A percentile compares a stretch with the other conserved stretches of the same genome.
Conservation (phyloP, 495 filamentous ascomycete genomes). For the Ascodesmis nigricans region DNA sequence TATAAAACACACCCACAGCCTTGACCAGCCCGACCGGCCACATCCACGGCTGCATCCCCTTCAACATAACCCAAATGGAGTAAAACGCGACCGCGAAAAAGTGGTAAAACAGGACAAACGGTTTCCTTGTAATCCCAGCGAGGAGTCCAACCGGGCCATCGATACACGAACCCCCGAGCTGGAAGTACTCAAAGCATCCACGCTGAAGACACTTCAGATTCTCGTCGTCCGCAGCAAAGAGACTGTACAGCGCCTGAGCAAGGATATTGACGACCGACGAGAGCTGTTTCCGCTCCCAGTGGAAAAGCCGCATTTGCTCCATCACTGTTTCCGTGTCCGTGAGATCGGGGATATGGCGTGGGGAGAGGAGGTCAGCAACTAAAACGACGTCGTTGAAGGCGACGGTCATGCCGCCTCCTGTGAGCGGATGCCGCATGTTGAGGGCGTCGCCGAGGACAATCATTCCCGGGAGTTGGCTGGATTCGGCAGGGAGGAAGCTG, state of each 20-base stretch:
- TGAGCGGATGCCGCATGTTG: constrained; percentile 93
- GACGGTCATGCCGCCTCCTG: constrained; percentile 90
- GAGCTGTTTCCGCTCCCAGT: constrained; percentile 63
- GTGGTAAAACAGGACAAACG: constrained; percentile 63
- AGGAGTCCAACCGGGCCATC: constrained; percentile 63
- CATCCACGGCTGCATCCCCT: constrained; percentile 31
- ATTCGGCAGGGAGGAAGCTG: constrained; percentile 58
- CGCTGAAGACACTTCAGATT: constrained; percentile 60
- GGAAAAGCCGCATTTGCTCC: constrained; percentile 50
- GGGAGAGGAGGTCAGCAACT: constrained; percentile 47
- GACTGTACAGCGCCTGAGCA: constrained; percentile 67
- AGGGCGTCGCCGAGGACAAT: constrained; percentile 74
- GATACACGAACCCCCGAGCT: constrained; percentile 45
- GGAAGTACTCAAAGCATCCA: constrained; percentile 88
- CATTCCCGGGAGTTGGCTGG: constrained; percentile 46
- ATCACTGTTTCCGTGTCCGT: constrained; percentile 39
- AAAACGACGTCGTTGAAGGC: constrained; percentile 72
- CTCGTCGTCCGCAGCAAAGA: constrained; percentile 71
- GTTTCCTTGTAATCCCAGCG: constrained; percentile 59
- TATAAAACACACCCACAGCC: constrained; percentile 54
- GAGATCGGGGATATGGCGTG: constrained; percentile 42
- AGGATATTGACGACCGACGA: constrained; percentile 88
- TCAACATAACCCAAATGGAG: constrained; percentile 56
- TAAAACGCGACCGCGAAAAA: constrained; percentile 87
- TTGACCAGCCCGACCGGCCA: constrained; percentile 38